phyloP scores from a whole-genome alignment of 106 monocot species.

The Vanilla planifolia region DNA sequence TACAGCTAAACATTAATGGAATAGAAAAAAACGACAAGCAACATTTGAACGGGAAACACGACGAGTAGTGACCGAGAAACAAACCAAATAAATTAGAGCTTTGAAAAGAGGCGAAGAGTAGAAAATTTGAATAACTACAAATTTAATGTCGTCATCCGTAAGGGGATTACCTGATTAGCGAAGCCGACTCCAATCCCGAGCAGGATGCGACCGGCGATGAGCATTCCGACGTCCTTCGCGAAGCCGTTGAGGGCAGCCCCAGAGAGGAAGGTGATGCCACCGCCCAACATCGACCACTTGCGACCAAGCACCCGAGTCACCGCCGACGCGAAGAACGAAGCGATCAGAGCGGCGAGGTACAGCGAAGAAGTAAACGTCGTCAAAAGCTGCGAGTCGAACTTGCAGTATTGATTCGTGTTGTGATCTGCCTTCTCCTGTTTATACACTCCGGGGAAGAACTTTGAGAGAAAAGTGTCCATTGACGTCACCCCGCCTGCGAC shows the following conservation, averaged over 20 bases:
- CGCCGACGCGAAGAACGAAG: slow-evolving; percentile 23
- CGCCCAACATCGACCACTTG: slow-evolving; percentile 28
- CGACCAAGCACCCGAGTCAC: slow-evolving; percentile 19
- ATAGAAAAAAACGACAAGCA: no score
- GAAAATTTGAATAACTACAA: no score
- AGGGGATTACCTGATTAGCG: slow-evolving; percentile 31
- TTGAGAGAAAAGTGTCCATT: slow-evolving; percentile 20
- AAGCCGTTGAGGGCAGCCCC: slow-evolving; percentile 27
- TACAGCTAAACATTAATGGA: no score
- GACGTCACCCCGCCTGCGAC: slow-evolving; percentile 26
- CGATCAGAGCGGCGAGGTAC: slow-evolving; percentile 29
- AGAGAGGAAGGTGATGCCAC: slow-evolving; percentile 20
- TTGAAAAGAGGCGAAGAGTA: no score
- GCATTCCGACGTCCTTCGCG: slow-evolving; percentile 19
- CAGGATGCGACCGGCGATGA: slow-evolving; percentile 29
- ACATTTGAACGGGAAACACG: no score
- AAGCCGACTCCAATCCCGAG: slow-evolving; percentile 33
- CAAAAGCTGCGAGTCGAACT: slow-evolving; percentile 41
- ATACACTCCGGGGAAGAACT: slow-evolving; percentile 35
- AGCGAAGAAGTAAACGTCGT: slow-evolving; percentile 37
- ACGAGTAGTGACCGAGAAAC: no score
- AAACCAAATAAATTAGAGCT: no score
- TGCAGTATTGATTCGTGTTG: slow-evolving; percentile 43
- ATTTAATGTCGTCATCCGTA: no score
- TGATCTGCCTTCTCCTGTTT: slow-evolving; percentile 19